Conservation (phyloP, 2,329 filamentous ascomycete genomes). For the Epichloe uncinata region DNA sequence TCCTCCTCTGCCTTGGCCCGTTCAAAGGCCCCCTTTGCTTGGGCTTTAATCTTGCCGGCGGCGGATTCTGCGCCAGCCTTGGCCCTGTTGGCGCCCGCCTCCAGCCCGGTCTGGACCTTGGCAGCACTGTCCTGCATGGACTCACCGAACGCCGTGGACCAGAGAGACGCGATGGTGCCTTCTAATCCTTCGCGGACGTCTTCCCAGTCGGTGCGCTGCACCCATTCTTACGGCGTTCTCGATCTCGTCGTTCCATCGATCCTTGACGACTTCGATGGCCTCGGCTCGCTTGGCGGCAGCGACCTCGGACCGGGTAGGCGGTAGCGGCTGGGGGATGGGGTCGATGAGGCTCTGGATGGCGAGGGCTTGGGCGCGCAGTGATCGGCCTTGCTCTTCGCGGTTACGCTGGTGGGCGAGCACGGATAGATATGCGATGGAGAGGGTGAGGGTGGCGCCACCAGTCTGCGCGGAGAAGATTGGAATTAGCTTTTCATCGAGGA, state of each 20-base stretch:
- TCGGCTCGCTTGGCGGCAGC: slow-evolving; percentile 38
- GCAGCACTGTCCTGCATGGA: slow-evolving; percentile 14
- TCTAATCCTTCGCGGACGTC: slow-evolving; percentile 47
- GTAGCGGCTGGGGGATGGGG: slow-evolving; percentile 30
- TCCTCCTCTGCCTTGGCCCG: slow-evolving; percentile 17
- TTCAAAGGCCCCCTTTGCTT: slow-evolving; percentile 23
- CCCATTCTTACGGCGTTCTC: slow-evolving; percentile 51
- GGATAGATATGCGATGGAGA: slow-evolving; percentile 59
- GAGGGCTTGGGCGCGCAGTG: slow-evolving; percentile 43
- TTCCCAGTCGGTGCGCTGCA: slow-evolving; percentile 53
- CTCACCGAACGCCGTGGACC: slow-evolving; percentile 25
- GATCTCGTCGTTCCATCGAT: slow-evolving; percentile 65
- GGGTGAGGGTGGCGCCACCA: slow-evolving; percentile 62
- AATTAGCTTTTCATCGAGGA: neutral
- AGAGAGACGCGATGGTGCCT: slow-evolving; percentile 31
- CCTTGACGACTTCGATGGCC: slow-evolving; percentile 56
- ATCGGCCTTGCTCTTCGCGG: slow-evolving; percentile 43
- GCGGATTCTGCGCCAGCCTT: slow-evolving; percentile 12
- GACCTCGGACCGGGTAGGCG: slow-evolving; percentile 36
- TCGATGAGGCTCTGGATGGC: slow-evolving; percentile 40
- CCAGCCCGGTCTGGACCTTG: slow-evolving; percentile 17
- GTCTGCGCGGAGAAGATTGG: slow-evolving; percentile 33
- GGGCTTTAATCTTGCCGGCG: slow-evolving; percentile 16
- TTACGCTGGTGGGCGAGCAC: slow-evolving; percentile 56
- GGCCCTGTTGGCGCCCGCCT: slow-evolving; percentile 21